These are phyloP conservation scores for Platismatia glauca DNA, from an alignment of 495 filamentous ascomycete species.

Conservation along the genomic window DNA sequence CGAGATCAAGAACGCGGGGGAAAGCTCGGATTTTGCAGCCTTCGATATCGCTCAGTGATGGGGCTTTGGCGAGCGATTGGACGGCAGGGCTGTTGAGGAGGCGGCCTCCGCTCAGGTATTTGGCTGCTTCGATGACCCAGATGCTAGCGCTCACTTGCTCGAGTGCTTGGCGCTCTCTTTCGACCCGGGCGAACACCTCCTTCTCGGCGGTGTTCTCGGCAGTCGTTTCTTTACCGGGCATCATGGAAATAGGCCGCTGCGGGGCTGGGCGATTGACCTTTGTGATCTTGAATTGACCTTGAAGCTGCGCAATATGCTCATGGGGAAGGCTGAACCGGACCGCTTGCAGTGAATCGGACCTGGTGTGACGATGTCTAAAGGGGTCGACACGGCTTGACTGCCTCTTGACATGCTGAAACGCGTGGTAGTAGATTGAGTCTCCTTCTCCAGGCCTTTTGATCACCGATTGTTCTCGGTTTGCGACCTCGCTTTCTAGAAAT, in stretches of 20 bases:
- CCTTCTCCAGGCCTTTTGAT: slow-evolving; percentile 33
- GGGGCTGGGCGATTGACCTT: slow-evolving; percentile 40
- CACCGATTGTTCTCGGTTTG: slow-evolving; percentile 28
- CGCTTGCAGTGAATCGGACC: slow-evolving; percentile 84
- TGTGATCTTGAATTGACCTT: slow-evolving; percentile 63
- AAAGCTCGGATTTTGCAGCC: slow-evolving; percentile 29
- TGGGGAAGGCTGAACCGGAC: slow-evolving; percentile 58
- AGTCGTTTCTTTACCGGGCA: slow-evolving; percentile 42
- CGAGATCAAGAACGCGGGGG: slow-evolving; percentile 75
- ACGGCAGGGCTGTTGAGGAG: slow-evolving; percentile 69
- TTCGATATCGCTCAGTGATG: slow-evolving; percentile 14
- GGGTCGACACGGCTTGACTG: slow-evolving; percentile 54
- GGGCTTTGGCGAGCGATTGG: slow-evolving; percentile 42
- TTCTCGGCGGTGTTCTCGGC: slow-evolving; percentile 38
- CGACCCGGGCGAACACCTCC: slow-evolving; percentile 44
- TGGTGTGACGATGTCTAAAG: slow-evolving; percentile 71
- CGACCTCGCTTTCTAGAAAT: slow-evolving; percentile 52
- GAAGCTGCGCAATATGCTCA: slow-evolving; percentile 60
- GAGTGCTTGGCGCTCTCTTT: slow-evolving; percentile 72
- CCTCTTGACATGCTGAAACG: slow-evolving; percentile 65
- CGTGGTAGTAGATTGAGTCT: slow-evolving; percentile 85
- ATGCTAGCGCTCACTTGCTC: slow-evolving; percentile 62
- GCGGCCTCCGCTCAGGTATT: slow-evolving; percentile 68
- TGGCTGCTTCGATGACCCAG: slow-evolving; percentile 75
- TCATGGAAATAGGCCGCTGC: slow-evolving; percentile 43